Evolutionary conservation across 2,329 filamentous ascomycete genomes (phyloP), one percentile per base, ranked within the genome.

Genomic region (Aspergillus proliferans): DNA sequence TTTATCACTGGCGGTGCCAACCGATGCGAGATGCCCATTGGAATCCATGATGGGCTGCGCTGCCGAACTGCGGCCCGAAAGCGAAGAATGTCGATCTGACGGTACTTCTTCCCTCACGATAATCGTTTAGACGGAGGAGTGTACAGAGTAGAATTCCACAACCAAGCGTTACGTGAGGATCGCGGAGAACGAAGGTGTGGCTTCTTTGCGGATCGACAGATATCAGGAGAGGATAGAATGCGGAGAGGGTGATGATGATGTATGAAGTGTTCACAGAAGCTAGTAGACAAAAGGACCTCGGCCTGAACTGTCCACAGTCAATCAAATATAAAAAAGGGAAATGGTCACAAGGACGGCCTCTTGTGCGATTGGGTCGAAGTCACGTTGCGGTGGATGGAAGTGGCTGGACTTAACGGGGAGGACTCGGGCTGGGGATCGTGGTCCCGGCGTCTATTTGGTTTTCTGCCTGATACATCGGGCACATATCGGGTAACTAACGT

Each of bases 11-110:
- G 65, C 63, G 53, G 67, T 67, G 48, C 69, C 71, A 48, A 68
- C 59, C 43, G 70, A 64, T 48, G 72, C 71, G 59, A 75, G 72
- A 58, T 75, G 72, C 41, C 71, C 72, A 58, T 75, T 75, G 43
- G 62, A 68, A 41, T 67, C 66, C 67, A 75, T 72, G 47, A 63
- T 54, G 53, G 63, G 55, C 18, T 66, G 66, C 18, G 63, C 62
- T 14, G 68, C 70, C 40, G 59, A 19, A 38, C n/a, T 38, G 34
- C 34, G 34, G 34, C 34, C 34, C n/a, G 34, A 38, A 18, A 38
- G 6, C 34, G 18, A n/a, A 38, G 26, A 36, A 36, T 36, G 15
- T 36, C n/a, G 34, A 36, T 36, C 14, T 15, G 14, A 36, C 34
- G 14, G 14, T 36, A n/a, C 34, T 5, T 36, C 3, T 18, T 36